These are phyloP conservation scores for Lachnellula subtilissima DNA, from an alignment of 2,329 filamentous ascomycete species.

Conservation along the genomic window DNA sequence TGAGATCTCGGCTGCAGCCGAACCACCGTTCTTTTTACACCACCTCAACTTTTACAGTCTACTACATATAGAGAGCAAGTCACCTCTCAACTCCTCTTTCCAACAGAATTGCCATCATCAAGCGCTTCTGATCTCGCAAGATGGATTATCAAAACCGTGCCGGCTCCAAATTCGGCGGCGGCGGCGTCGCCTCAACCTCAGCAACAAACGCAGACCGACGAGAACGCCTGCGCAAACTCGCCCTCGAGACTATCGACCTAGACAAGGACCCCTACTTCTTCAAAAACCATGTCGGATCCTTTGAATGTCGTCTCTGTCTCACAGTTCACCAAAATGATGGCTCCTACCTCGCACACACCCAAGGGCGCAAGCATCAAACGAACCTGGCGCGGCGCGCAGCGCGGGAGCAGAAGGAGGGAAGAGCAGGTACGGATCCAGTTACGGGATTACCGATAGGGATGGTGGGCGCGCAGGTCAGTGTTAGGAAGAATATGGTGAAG, in stretches of 20 bases:
- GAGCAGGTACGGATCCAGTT: constrained; percentile 58
- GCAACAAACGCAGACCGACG: constrained; percentile 95
- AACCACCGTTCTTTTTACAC: constrained; percentile 10
- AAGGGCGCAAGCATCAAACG: constrained; percentile 98
- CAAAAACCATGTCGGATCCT: constrained; percentile 97
- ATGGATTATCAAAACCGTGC: constrained; percentile 87
- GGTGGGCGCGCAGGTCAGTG: constrained; percentile 55
- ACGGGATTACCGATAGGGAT: constrained; percentile 71
- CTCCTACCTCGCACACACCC: constrained; percentile 96
- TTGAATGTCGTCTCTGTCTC: constrained; percentile 93
- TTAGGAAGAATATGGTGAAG: constrained; percentile 83
- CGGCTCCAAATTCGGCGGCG: constrained; percentile 96
- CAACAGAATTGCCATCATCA: background rate
- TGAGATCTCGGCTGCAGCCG: constrained; percentile 19
- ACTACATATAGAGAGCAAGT: background rate
- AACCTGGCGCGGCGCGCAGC: constrained; percentile 93
- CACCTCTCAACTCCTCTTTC: background rate
- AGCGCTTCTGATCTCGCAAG: background rate
- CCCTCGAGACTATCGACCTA: constrained; percentile 96
- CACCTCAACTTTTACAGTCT: constrained; percentile 1
- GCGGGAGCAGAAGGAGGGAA: constrained; percentile 89
- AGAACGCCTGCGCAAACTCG: constrained; percentile 94
- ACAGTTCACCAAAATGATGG: constrained; percentile 99
- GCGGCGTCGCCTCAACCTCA: constrained; percentile 88
- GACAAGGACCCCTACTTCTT: constrained; percentile 99